Base-by-base conservation (phyloP, 495 filamentous ascomycete genomes). In the Aspergillus sclerotiicarbonarius region DNA sequence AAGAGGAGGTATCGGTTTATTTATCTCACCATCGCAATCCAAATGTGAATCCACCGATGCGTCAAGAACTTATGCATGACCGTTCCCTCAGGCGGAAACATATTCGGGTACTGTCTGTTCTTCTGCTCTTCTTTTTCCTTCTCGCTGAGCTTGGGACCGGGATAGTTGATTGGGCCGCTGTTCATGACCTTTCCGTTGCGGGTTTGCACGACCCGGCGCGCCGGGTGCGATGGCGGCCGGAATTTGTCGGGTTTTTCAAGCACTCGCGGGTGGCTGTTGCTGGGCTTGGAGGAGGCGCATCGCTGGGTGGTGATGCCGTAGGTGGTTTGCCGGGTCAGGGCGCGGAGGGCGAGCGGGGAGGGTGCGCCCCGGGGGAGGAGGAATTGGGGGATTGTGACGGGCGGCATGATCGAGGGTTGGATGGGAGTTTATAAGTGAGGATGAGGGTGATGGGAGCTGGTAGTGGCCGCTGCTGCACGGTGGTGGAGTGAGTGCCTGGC, bases 221-320 rank as follows among this genome's bases (percentile, higher is more conserved):
- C 71, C 29, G 84, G 84, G 70, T 96, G 92, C 0, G 91, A 96
- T 0, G 92, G 92, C 0, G 92, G 92, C 50, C 85, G 87, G 76
- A 94, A 96, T 59, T 85, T 85, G 59, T 87, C 82, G 4, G 92
- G 92, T 69, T 94, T 87, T 53, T 83, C 86, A 57, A 96, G 87
- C 1, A 89, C 78, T 49, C 80, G 75, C 18, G 79, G 81, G 61
- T 86, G 87, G 53, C 62, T 46, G 25, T 56, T 58, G 18, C 53
- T 39, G 21, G 32, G 44, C 43, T 50, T 64, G 18, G 64, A 63
- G 33, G 62, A 70, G 62, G 68, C 63, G 65, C 58, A 65, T 55
- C 67, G 66, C 41, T 50, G 63, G 15, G 62, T 10, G 18, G 55
- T 19, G 49, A 21, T 57, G 45, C 37, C 53, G 63, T 8, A 47